Conservation (phyloP, 1,139 yeast genomes). For the Scheffersomyces insectosa region DNA sequence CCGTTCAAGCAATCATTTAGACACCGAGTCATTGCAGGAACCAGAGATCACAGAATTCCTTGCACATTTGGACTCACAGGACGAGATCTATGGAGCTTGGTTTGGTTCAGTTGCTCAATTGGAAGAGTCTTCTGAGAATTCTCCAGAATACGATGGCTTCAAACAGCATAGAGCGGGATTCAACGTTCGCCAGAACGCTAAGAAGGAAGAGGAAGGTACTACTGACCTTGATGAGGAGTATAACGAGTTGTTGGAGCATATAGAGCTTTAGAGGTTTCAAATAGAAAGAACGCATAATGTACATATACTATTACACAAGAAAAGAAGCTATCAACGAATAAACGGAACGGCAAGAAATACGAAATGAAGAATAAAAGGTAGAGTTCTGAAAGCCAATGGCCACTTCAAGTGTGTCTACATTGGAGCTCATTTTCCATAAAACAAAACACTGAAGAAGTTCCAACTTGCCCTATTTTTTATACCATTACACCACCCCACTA, state of each 20-base stretch:
- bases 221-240: conserved; percentile 22
- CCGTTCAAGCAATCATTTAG: conserved; percentile 23
- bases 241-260: conserved; percentile 15
- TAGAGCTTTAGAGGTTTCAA: not conserved
- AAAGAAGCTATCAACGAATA: too few species aligned
- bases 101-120: conserved; percentile 14
- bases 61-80: conserved; percentile 12
- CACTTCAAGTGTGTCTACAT: too few species aligned
- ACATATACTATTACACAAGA: too few species aligned
- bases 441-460: too few species aligned
- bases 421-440: too few species aligned
- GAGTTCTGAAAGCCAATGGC: too few species aligned
- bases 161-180: conserved; percentile 18
- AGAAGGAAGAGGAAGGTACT: conserved; percentile 6
- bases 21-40: conserved; percentile 20
- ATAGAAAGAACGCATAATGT: not conserved
- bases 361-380: too few species aligned
- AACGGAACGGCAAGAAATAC: too few species aligned
- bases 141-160: conserved; percentile 13
- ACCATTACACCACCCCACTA: too few species aligned
- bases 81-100: conserved; percentile 20
- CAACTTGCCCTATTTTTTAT: too few species aligned
- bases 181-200: conserved; percentile 14
- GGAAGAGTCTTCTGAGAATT: conserved; percentile 10
- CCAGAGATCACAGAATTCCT: conserved; percentile 22